These are phyloP conservation scores for Sequoia sempervirens DNA, from an alignment of 75 land plant genomes.

Conservation along the genomic window DNA sequence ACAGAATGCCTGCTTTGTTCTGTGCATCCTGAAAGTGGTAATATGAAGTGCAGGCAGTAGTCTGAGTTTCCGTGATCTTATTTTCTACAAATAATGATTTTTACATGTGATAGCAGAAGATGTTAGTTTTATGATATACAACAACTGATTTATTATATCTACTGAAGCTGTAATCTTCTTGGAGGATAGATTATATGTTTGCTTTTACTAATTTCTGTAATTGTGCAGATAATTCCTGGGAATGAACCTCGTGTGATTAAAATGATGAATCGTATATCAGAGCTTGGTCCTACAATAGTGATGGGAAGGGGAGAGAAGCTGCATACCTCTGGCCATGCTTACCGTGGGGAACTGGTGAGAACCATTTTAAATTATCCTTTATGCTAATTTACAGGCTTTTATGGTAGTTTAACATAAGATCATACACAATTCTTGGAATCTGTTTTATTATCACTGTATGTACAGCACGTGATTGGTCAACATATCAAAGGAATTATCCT, in stretches of 20 bases:
- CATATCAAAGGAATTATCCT: too few species aligned
- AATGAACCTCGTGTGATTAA: too few species aligned
- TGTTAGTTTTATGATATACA: background rate
- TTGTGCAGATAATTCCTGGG: too few species aligned
- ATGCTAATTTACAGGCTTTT: background rate
- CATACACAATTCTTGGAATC: background rate
- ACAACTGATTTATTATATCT: background rate
- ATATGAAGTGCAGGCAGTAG: background rate
- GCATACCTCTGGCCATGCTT: constrained; percentile 98
- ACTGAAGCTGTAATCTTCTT: background rate
- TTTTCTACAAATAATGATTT: background rate
- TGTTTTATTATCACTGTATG: too few species aligned
- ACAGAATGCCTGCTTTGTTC: background rate
- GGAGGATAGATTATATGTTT: background rate
- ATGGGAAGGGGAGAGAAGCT: constrained; percentile 65
- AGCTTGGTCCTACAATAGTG: too few species aligned
- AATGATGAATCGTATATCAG: too few species aligned
- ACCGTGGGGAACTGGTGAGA: constrained; percentile 90
- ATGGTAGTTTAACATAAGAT: background rate
- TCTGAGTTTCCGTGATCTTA: background rate
- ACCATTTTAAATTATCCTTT: background rate
- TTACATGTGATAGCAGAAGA: background rate
- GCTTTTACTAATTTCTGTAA: background rate
- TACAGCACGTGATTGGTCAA: too few species aligned
- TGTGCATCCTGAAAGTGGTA: background rate